Conservation (phyloP, 2,329 filamentous ascomycete genomes). For the Sporothrix luriei region DNA sequence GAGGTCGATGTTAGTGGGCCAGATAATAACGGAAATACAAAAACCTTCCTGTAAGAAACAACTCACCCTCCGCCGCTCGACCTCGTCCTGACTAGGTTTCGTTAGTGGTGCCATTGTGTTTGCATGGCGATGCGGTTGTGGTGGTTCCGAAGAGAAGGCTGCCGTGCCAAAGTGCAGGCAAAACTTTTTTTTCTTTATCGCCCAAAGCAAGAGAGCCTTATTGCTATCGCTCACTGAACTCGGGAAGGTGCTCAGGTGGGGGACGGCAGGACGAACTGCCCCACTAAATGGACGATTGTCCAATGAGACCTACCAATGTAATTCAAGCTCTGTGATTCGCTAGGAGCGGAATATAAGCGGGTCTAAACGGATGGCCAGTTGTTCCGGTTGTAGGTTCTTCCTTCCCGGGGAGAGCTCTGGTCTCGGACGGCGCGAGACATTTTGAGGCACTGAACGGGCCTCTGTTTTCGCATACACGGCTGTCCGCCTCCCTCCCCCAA, state of each 20-base stretch:
- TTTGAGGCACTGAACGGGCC: slow-evolving; percentile 27
- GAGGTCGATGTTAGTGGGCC: background rate
- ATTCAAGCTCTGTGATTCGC: slow-evolving; percentile 36
- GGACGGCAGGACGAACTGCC: background rate
- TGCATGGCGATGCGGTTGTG: slow-evolving; percentile 25
- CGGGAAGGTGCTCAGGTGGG: slow-evolving; percentile 16
- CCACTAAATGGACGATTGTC: slow-evolving; percentile 3
- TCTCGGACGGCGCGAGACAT: slow-evolving; percentile 34
- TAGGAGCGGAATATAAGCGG: slow-evolving; percentile 28
- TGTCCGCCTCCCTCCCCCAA: slow-evolving; percentile 17
- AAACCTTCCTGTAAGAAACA: background rate
- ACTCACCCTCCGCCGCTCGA: slow-evolving; percentile 63
- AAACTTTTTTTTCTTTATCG: slow-evolving; percentile 27
- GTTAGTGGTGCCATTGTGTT: slow-evolving; percentile 48
- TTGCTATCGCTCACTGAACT: slow-evolving; percentile 15
- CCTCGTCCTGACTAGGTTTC: slow-evolving; percentile 57
- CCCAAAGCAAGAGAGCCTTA: background rate
- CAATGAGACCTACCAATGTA: slow-evolving; percentile 33
- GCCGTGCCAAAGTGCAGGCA: slow-evolving; percentile 4
- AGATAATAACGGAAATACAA: background rate
- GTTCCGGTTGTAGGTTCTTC: slow-evolving; percentile 32
- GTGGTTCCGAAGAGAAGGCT: slow-evolving; percentile 14
- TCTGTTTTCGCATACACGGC: slow-evolving; percentile 29
- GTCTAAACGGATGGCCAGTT: slow-evolving; percentile 31
- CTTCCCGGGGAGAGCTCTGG: slow-evolving; percentile 35